Conservation (phyloP, 2,329 filamentous ascomycete genomes). For the Penicillium paneum region DNA sequence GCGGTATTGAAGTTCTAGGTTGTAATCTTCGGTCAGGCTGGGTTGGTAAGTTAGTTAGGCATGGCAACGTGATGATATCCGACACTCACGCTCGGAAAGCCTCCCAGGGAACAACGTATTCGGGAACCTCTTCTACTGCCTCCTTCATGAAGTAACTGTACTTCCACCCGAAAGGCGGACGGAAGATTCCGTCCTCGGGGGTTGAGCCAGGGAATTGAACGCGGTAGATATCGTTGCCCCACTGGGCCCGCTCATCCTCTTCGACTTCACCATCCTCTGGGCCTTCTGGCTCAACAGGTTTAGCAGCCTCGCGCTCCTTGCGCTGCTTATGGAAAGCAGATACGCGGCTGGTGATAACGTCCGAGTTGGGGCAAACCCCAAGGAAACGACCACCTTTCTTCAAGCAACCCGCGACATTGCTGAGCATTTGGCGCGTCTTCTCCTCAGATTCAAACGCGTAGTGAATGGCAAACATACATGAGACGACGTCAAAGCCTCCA, state of each 20-base stretch:
- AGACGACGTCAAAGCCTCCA: conserved; percentile 90
- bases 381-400: conserved; percentile 95
- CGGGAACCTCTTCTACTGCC: conserved; percentile 91
- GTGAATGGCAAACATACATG: conserved; percentile 99
- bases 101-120: conserved; percentile 98
- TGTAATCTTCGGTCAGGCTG: conserved; percentile 85
- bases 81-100: conserved; percentile 72
- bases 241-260: conserved; percentile 67
- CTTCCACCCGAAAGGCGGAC: conserved; percentile 94
- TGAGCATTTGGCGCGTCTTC: conserved; percentile 86
- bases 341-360: conserved; percentile 79
- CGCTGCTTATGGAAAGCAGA: conserved; percentile 66
- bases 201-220: conserved; percentile 83
- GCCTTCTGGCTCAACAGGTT: conserved; percentile 37
- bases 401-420: conserved; percentile 82
- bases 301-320: conserved; percentile 44
- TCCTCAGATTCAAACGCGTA: conserved; percentile 94
- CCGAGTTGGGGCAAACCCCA: conserved; percentile 94
- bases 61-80: neutral
- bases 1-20: conserved; percentile 90
- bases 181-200: conserved; percentile 82
- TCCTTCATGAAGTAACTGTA: conserved; percentile 96
- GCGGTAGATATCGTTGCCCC: conserved; percentile 90
- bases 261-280: conserved; percentile 51
- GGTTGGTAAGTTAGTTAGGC: conserved; percentile 7